phyloP scores from a whole-genome alignment of 495 filamentous ascomycete species.

The Talaromyces thailandensis region DNA sequence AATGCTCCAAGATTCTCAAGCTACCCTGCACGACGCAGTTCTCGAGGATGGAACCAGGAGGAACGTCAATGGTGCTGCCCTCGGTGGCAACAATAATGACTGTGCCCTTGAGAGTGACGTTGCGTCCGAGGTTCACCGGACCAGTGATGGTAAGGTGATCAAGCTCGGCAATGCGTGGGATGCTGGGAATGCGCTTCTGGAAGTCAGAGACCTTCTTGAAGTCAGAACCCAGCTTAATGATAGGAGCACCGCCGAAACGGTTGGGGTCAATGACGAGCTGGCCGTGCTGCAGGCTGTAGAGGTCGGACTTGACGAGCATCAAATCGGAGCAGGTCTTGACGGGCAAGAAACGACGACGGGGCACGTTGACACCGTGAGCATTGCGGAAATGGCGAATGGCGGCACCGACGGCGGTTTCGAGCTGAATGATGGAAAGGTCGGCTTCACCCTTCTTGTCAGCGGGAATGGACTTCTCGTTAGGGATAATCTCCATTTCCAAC shows the following conservation, averaged over 20 bases:
- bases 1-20: conserved; percentile 90
- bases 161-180: conserved; percentile 95
- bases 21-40: conserved; percentile 99
- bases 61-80: conserved; percentile 95
- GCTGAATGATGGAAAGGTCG: conserved; percentile 92
- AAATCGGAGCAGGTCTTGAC: conserved; percentile 99
- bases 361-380: conserved; percentile 98
- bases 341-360: conserved; percentile 92
- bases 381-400: conserved; percentile 98
- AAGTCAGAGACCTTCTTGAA: conserved; percentile 99
- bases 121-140: conserved; percentile 89
- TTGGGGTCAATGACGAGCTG: conserved; percentile 92
- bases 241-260: conserved; percentile 94
- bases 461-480: conserved; percentile 96
- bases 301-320: conserved; percentile 99
- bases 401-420: conserved; percentile 97
- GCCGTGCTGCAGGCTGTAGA: conserved; percentile 99
- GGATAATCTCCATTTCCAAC: conserved; percentile 99
- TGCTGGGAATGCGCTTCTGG: conserved; percentile 92
- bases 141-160: conserved; percentile 98
- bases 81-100: conserved; percentile 99
- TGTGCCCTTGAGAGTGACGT: conserved; percentile 95
- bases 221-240: conserved; percentile 98
- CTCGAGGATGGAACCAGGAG: conserved; percentile 90
- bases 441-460: conserved; percentile 99